Evolutionary conservation across 1,284 basidiomycete species (phyloP).

Genomic region (Ganoderma meredithae): DNA sequence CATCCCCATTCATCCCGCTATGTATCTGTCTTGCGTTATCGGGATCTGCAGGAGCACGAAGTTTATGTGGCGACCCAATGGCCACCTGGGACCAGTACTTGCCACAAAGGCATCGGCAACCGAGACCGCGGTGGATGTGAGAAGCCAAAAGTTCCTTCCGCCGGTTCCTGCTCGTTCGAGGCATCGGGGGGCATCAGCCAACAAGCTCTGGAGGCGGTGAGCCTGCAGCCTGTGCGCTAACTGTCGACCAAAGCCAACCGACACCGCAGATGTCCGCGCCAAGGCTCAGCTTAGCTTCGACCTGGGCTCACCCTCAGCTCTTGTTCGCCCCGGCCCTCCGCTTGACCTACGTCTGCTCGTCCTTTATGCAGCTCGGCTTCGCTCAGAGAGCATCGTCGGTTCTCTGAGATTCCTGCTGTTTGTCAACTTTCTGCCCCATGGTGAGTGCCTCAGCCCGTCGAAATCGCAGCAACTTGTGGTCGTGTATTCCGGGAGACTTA

Average conservation of each 20-base stretch:
- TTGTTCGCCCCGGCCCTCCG: too few relatives aligned
- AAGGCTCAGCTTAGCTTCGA: neutral
- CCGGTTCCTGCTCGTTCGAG: neutral
- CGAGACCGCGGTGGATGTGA: neutral
- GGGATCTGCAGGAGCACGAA: too few relatives aligned
- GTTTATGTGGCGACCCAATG: neutral
- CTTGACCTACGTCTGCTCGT: neutral
- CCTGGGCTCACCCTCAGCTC: neutral
- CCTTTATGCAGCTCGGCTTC: neutral
- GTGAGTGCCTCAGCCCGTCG: conserved; percentile 7
- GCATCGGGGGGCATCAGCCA: neutral
- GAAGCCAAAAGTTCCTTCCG: neutral
- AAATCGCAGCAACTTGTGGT: neutral
- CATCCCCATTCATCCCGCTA: too few relatives aligned
- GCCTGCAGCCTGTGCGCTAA: neutral
- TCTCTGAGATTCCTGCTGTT: neutral
- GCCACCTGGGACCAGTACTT: neutral
- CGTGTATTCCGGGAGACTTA: neutral
- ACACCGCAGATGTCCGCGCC: neutral
- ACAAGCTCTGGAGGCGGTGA: conserved; percentile 2
- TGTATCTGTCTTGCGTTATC: too few relatives aligned
- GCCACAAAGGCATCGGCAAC: neutral
- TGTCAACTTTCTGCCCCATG: neutral
- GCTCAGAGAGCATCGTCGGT: neutral
- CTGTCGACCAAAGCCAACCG: neutral